These are phyloP conservation scores for Lentinus polychrous DNA, from an alignment of 1,284 basidiomycete genomes.

Conservation along the genomic window DNA sequence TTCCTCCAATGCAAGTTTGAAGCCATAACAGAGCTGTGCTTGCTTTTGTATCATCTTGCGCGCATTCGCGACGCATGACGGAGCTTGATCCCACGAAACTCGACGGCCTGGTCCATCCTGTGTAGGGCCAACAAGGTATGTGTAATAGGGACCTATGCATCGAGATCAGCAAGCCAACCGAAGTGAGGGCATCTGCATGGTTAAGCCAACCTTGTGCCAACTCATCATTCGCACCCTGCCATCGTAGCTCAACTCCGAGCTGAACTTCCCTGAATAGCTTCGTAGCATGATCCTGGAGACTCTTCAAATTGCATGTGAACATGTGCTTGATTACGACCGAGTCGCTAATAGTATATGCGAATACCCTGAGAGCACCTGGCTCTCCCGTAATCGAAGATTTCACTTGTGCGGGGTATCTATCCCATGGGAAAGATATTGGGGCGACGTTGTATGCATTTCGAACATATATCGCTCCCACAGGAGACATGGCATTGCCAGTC, in stretches of 20 bases:
- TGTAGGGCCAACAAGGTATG: conserved; percentile 14
- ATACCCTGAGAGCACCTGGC: conserved; percentile 25
- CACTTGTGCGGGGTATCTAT: conserved; percentile 20
- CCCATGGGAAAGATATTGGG: conserved; percentile 22
- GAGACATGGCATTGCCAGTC: conserved; percentile 16
- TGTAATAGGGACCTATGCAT: conserved; percentile 24
- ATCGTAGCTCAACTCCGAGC: conserved; percentile 22
- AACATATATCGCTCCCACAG: conserved; percentile 21
- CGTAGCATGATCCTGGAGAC: conserved; percentile 25
- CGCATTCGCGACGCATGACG: conserved; percentile 19
- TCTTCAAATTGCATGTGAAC: conserved; percentile 31
- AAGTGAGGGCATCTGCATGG: not conserved
- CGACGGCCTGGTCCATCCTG: conserved; percentile 9
- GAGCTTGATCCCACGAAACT: conserved; percentile 20
- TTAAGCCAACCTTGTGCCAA: conserved; percentile 19
- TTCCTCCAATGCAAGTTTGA: conserved; percentile 20
- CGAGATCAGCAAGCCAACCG: not conserved
- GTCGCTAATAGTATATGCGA: conserved; percentile 22
- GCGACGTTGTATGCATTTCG: conserved; percentile 24
- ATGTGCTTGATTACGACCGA: conserved; percentile 26
- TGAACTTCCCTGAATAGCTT: conserved; percentile 28
- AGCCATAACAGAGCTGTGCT: not conserved
- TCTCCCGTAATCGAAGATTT: conserved; percentile 11
- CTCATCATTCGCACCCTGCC: conserved; percentile 13
- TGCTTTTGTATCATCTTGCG: conserved; percentile 14